phyloP scores from a whole-genome alignment of 1,139 yeast species.

The Debaryomyces udenii region DNA sequence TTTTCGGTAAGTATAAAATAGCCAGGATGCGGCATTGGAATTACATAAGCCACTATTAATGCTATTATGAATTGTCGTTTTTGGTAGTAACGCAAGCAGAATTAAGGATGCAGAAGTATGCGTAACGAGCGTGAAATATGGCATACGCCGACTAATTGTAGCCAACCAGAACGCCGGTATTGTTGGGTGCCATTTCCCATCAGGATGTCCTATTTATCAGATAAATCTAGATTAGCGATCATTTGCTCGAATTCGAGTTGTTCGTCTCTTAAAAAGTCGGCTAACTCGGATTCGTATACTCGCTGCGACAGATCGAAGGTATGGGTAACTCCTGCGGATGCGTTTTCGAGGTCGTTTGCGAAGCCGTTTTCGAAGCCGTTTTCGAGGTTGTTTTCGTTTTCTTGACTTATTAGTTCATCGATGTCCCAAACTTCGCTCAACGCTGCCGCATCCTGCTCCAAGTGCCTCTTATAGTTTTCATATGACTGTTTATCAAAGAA shows the following conservation, averaged over 20 bases:
- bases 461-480: conserved; percentile 21
- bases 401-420: conserved; percentile 36
- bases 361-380: too few species aligned
- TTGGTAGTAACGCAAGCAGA: too few species aligned
- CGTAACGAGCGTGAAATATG: too few species aligned
- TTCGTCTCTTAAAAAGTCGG: conserved; percentile 5
- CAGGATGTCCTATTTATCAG: conserved; percentile 7
- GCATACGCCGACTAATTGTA: neutral
- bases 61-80: too few species aligned
- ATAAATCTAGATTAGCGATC: conserved; percentile 12
- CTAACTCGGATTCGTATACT: conserved; percentile 7
- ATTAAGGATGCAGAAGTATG: too few species aligned
- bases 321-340: neutral
- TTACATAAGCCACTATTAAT: too few species aligned
- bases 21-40: too few species aligned
- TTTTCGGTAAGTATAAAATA: too few species aligned
- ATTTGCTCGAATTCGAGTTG: conserved; percentile 11
- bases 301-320: neutral
- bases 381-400: conserved; percentile 19
- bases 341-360: too few species aligned
- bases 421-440: conserved; percentile 26
- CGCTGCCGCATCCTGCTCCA: conserved; percentile 21
- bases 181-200: neutral
- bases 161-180: neutral
- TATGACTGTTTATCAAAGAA: conserved; percentile 26